Base-by-base conservation (phyloP, 2,329 filamentous ascomycete species). In the Penicillium sp. region DNA sequence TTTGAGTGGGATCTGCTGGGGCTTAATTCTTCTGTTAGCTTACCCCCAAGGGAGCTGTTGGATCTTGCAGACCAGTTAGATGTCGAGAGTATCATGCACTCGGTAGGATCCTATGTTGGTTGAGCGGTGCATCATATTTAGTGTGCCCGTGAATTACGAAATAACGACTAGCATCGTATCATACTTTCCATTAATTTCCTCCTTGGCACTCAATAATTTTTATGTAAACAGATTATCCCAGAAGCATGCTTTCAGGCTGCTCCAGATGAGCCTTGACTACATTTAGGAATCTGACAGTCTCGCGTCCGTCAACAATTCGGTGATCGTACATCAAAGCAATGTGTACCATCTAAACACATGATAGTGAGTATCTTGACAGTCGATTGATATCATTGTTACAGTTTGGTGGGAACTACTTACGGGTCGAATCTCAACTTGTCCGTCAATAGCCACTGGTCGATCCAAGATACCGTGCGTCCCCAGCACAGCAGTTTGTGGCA, bases 301-400 rank as follows among this genome's bases (percentile, higher is more conserved):
- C 93, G 75, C 92, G 86, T 43, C 93, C 93, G 74, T 96, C 93
- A 15, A 97, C 84, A 52, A 97, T 85, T 73, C 93, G 90, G 79
- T 97, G 93, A 77, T 97, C 93, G 74, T 97, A 97, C 11, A 93
- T 97, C 58, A 97, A 83, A 34, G 93, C 93, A 63, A 97, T 85
- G 79, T 96, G 96, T 93, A 97, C 97, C 91, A 97, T 96, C 77
- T 28, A 1, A 45, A 11, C 34, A 48, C 43, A 37, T 51, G 55
- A 14, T 34, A n/a, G n/a, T n/a, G n/a, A 43, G 17, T 15, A 41
- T 17, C 39, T 20, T 15, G 14, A 43, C 4, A 22, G 28, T 31
- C 5, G n/a, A n/a, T n/a, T n/a, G 7, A 8, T 25, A 25, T 25
- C 25, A 25, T 25, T 4, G 5, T 25, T 3, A 6, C 4, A 5